Evolutionary conservation across 805 yeast species (phyloP), one percentile per base, ranked within the genome.

Genomic region (Yamadazyma ubonensis): DNA sequence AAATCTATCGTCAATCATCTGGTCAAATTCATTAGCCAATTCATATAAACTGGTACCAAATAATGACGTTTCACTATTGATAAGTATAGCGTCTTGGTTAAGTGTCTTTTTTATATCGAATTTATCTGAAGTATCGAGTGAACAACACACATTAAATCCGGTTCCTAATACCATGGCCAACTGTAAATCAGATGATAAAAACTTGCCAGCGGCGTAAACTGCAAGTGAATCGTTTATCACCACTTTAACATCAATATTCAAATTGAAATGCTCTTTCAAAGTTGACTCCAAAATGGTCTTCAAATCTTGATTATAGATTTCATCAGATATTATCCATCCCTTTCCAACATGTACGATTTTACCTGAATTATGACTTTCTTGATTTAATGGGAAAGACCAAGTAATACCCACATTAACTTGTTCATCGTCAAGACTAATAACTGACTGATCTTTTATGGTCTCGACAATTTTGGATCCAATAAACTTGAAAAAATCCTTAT

Each of bases 161-260:
- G 90, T 83, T 1, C 90, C 89, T 36, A 82, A 57, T 3, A 83
- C 84, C 48, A 83, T 48, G 0, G 85, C 83, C 32, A 81, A 49
- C 41, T 61, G 52, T 49, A 66, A 59, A 43, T 51, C 47, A 14
- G 54, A 48, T 42, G 65, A 67, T 41, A 63, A 43, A 39, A 71
- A 68, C 2, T 61, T 43, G 7, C 81, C 81, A 0, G 86, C 73
- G 8, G 81, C 61, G 52, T 71, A 76, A 0, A 81, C 85, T 0
- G 86, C 81, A n/a, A 79, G 70, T 1, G 86, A 75, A 52, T 79
- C 89, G 55, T 83, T 83, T 21, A 81, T 61, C 27, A 82, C 69
- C 11, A 70, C 58, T 44, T 65, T 57, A 16, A 81, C 68, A 11
- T 61, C 54, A 12, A 73, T 57, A 1, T 48, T 37, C 6, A 72